Evolutionary conservation across 2,329 filamentous ascomycete species (phyloP).

Genomic region (Allantophomopsis cytisporea): DNA sequence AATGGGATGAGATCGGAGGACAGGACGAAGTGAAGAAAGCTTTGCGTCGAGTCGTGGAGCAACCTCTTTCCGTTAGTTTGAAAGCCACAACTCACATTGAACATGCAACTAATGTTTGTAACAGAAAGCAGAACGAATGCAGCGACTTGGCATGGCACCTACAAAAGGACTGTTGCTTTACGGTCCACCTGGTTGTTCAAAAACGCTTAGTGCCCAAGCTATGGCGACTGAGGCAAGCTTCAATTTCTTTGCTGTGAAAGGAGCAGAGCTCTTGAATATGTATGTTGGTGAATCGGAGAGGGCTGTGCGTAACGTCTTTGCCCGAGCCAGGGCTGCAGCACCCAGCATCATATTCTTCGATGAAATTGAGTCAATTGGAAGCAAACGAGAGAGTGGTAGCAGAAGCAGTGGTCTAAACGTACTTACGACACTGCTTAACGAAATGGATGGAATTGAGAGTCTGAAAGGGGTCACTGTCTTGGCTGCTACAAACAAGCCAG

Average conservation of each 20-base stretch:
- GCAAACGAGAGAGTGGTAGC: conserved; percentile 29
- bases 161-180: conserved; percentile 81
- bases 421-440: conserved; percentile 77
- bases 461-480: conserved; percentile 75
- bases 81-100: neutral
- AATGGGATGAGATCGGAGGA: conserved; percentile 81
- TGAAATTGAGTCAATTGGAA: conserved; percentile 76
- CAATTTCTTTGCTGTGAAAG: conserved; percentile 92
- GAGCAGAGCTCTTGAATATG: conserved; percentile 87
- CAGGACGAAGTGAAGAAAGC: conserved; percentile 60
- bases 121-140: conserved; percentile 34
- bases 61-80: conserved; percentile 12
- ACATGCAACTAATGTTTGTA: neutral
- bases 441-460: conserved; percentile 90
- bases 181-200: conserved; percentile 87
- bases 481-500: conserved; percentile 83
- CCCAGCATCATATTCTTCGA: conserved; percentile 96
- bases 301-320: conserved; percentile 72
- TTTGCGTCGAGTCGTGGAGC: conserved; percentile 29
- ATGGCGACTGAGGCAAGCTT: conserved; percentile 81
- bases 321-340: conserved; percentile 69
- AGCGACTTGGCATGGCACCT: conserved; percentile 36
- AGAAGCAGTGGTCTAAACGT: conserved; percentile 56
- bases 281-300: conserved; percentile 93
- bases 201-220: conserved; percentile 84